These are phyloP conservation scores for Linum trigynum DNA, from an alignment of 345 rosid species.

Conservation along the genomic window DNA sequence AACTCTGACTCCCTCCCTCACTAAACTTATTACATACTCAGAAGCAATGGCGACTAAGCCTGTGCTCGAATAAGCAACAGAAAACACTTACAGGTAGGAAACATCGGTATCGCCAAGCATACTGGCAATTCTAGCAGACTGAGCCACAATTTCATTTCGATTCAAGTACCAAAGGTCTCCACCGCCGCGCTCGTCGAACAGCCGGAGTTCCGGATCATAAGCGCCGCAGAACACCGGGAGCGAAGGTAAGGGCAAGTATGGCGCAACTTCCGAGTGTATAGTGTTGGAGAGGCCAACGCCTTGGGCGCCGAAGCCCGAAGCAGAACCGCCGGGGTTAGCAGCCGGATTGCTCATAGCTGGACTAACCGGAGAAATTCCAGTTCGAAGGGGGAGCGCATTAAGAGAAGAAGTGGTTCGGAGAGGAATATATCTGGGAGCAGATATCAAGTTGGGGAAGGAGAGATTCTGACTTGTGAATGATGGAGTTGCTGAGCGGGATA, in stretches of 20 bases:
- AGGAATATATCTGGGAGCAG: background rate
- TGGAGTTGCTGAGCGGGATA: slow-evolving; percentile 7
- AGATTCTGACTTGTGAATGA: slow-evolving; percentile 13
- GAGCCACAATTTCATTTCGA: slow-evolving; percentile 58
- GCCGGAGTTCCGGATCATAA: slow-evolving; percentile 50
- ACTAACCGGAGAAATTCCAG: slow-evolving; percentile 20
- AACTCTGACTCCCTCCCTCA: background rate
- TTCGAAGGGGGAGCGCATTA: slow-evolving; percentile 26
- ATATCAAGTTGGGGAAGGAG: slow-evolving; percentile 16
- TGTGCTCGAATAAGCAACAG: background rate
- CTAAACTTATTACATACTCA: slow-evolving; percentile 8
- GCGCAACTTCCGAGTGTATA: slow-evolving; percentile 81
- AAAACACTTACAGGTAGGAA: slow-evolving; percentile 70
- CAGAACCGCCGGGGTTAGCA: slow-evolving; percentile 31
- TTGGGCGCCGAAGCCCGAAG: slow-evolving; percentile 24
- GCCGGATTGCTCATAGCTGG: slow-evolving; percentile 43
- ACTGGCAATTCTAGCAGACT: slow-evolving; percentile 61
- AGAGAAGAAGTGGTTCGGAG: slow-evolving; percentile 10
- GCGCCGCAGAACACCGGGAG: slow-evolving; percentile 85
- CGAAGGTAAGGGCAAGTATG: slow-evolving; percentile 84
- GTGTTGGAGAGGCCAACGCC: slow-evolving; percentile 90
- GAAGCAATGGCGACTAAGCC: background rate
- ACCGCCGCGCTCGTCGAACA: slow-evolving; percentile 43
- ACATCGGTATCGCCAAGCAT: slow-evolving; percentile 69
- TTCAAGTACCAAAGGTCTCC: slow-evolving; percentile 40